Percentiles rank a stretch among this genome's conserved stretches.
Conservation (phyloP, 371 early-diverging fungal species). For the Mucor lusitanicus region DNA sequence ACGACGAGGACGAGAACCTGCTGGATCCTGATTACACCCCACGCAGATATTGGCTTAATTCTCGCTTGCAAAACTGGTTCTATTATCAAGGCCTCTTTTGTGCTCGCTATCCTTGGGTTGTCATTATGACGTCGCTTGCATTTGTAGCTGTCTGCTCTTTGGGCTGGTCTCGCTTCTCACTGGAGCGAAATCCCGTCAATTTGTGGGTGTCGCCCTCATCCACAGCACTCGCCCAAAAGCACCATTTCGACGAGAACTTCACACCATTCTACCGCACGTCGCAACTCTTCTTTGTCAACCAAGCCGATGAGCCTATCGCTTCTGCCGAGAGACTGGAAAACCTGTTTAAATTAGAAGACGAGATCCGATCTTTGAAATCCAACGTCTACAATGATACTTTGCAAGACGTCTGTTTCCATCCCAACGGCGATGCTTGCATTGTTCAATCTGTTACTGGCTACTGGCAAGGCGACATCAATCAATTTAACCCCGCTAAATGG, state of each 20-base stretch:
- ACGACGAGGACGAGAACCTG: conserved; percentile 44
- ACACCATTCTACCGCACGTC: conserved; percentile 76
- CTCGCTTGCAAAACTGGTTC: conserved; percentile 64
- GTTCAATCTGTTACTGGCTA: conserved; percentile 77
- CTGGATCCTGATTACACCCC: conserved; percentile 62
- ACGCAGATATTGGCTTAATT: conserved; percentile 63
- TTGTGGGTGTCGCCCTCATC: conserved; percentile 77
- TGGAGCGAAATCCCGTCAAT: conserved; percentile 69
- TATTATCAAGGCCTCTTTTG: conserved; percentile 68
- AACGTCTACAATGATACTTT: conserved; percentile 34
- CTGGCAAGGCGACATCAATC: conserved; percentile 61
- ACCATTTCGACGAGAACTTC: conserved; percentile 71
- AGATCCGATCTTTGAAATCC: conserved; percentile 52
- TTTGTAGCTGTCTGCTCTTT: conserved; percentile 54
- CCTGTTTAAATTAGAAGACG: conserved; percentile 58
- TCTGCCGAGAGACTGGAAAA: conserved; percentile 46
- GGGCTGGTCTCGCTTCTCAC: conserved; percentile 60
- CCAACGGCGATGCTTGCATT: conserved; percentile 67
- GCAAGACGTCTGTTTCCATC: conserved; percentile 72
- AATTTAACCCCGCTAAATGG: conserved; percentile 56
- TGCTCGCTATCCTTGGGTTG: conserved; percentile 62
- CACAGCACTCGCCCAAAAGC: conserved; percentile 61
- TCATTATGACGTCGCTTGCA: conserved; percentile 48
- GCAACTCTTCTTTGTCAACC: conserved; percentile 66
- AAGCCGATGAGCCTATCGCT: conserved; percentile 47